phyloP scores from a whole-genome alignment of 345 rosid genomes.

The Punica granatum region DNA sequence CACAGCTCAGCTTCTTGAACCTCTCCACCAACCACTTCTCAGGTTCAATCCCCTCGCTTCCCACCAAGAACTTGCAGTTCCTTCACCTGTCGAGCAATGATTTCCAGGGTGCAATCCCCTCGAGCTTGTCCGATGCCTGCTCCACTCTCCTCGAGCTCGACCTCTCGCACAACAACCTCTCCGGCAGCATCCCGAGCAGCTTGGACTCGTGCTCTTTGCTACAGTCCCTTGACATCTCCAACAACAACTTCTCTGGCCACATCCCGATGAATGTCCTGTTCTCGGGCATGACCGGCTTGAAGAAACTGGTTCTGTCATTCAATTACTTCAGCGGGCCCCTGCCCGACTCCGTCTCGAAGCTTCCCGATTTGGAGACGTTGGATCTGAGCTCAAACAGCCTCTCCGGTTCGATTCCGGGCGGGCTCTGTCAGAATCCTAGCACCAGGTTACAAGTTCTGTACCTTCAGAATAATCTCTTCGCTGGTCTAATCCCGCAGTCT shows the following conservation, averaged over 20 bases:
- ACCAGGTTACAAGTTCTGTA: conserved; percentile 50
- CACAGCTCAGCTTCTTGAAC: conserved; percentile 52
- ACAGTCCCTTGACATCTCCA: conserved; percentile 49
- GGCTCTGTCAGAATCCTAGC: conserved; percentile 45
- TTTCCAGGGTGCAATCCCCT: conserved; percentile 68
- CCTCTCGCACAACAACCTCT: conserved; percentile 63
- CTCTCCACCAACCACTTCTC: conserved; percentile 53
- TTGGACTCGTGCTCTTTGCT: conserved; percentile 52
- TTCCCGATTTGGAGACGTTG: conserved; percentile 41
- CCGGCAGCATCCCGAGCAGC: conserved; percentile 60
- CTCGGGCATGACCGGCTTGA: conserved; percentile 50
- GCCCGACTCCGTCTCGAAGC: conserved; percentile 52
- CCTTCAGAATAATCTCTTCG: conserved; percentile 63
- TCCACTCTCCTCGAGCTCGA: conserved; percentile 59
- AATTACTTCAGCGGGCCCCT: conserved; percentile 54
- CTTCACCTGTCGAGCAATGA: conserved; percentile 44
- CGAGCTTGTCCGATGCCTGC: conserved; percentile 53
- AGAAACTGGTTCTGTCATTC: conserved; percentile 45
- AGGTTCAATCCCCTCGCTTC: conserved; percentile 50
- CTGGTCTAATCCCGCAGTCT: conserved; percentile 55
- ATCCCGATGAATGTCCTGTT: conserved; percentile 50
- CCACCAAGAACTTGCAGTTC: conserved; percentile 37
- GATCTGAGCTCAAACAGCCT: conserved; percentile 84
- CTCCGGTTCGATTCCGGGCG: conserved; percentile 46
- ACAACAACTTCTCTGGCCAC: conserved; percentile 63